phyloP scores from a whole-genome alignment of 768 basidiomycete species.

The Crepidotus variabilis region DNA sequence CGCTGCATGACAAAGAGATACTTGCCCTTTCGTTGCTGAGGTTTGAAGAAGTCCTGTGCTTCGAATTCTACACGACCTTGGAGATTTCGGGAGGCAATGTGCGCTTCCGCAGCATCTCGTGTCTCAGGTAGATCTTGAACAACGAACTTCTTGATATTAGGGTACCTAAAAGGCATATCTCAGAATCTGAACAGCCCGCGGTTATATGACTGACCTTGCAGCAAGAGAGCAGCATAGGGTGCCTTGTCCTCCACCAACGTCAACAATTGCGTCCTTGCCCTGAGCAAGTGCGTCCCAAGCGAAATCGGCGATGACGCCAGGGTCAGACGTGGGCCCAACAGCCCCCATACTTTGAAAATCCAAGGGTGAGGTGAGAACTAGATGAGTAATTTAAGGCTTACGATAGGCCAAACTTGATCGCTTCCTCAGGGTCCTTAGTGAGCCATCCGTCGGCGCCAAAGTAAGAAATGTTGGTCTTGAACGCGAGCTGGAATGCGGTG shows the following conservation, averaged over 20 bases:
- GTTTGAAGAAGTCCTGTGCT: constrained; percentile 35
- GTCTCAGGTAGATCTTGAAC: constrained; percentile 35
- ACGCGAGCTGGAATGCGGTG: constrained; percentile 34
- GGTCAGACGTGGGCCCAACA: constrained; percentile 34
- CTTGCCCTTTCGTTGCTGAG: constrained; percentile 36
- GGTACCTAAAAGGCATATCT: constrained; percentile 21
- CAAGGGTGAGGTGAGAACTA: constrained; percentile 1
- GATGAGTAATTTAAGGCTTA: constrained; percentile 12
- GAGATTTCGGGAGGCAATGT: constrained; percentile 29
- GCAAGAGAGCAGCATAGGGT: constrained; percentile 35
- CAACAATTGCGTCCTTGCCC: constrained; percentile 36
- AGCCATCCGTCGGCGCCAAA: constrained; percentile 34
- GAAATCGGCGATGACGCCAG: constrained; percentile 35
- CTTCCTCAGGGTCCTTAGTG: constrained; percentile 33
- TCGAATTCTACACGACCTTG: constrained; percentile 30
- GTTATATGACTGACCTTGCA: constrained; percentile 22
- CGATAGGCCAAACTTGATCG: constrained; percentile 31
- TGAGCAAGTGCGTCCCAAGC: constrained; percentile 29
- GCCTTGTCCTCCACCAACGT: constrained; percentile 38
- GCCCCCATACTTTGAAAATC: constrained; percentile 27
- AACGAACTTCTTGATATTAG: constrained; percentile 32
- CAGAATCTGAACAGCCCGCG: too few species aligned
- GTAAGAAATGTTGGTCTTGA: constrained; percentile 31
- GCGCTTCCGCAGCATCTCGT: constrained; percentile 28
- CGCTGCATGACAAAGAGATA: constrained; percentile 36